Conservation (phyloP, 2,329 filamentous ascomycete genomes). For the Aspergillus unguis region DNA sequence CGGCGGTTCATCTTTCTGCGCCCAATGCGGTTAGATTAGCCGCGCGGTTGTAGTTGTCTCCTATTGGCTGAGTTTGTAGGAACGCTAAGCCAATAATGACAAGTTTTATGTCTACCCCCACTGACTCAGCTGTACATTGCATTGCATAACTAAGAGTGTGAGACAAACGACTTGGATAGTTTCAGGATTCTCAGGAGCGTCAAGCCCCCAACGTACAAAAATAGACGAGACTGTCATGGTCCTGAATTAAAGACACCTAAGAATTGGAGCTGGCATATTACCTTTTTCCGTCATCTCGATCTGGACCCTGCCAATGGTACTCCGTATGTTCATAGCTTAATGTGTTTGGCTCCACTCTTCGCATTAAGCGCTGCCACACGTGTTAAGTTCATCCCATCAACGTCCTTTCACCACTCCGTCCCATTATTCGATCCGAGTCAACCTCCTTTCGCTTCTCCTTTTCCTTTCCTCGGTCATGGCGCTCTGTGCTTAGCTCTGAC, state of each 20-base stretch:
- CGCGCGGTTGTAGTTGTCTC: conserved; percentile 10
- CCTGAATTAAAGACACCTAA: too few relatives aligned
- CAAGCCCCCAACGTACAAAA: too few relatives aligned
- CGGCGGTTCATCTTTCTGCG: neutral
- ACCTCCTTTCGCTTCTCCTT: conserved; percentile 17
- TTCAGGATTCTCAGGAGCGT: neutral
- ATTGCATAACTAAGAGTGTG: too few relatives aligned
- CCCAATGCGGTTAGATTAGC: conserved; percentile 1
- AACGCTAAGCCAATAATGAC: neutral
- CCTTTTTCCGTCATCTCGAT: neutral
- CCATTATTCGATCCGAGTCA: conserved; percentile 12
- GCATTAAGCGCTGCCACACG: conserved; percentile 18
- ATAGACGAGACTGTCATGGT: too few relatives aligned
- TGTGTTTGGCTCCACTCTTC: conserved; percentile 19
- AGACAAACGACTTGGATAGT: neutral
- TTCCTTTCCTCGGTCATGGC: conserved; percentile 33
- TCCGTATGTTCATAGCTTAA: conserved; percentile 21
- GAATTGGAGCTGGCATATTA: too few relatives aligned
- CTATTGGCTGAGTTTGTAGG: conserved; percentile 12
- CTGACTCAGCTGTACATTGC: too few relatives aligned
- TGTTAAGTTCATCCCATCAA: conserved; percentile 22
- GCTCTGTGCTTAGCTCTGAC: conserved; percentile 27
- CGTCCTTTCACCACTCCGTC: conserved; percentile 11
- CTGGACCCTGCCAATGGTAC: neutral
- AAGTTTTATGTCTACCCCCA: too few relatives aligned